phyloP scores from a whole-genome alignment of 192 early-diverging fungal genomes.

The Piromyces sp. region DNA sequence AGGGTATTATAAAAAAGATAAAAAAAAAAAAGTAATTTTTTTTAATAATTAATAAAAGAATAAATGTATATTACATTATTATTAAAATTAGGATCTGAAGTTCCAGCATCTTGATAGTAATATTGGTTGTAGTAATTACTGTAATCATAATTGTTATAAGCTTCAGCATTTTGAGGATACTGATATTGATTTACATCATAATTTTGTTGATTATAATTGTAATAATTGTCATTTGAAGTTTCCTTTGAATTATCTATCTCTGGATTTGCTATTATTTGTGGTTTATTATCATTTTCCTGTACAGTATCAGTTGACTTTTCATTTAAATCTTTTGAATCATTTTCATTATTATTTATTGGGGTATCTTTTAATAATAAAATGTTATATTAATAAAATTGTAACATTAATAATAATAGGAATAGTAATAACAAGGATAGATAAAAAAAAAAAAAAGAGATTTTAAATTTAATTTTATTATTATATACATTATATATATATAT shows the following conservation, averaged over 20 bases:
- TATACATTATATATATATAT: no score
- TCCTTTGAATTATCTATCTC: background rate
- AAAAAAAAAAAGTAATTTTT: no score
- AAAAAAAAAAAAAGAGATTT: no score
- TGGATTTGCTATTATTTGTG: background rate
- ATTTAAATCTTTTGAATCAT: background rate
- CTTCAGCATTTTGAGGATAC: background rate
- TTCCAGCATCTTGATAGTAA: background rate
- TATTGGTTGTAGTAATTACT: background rate
- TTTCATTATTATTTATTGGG: background rate
- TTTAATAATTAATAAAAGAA: no score
- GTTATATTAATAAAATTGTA: no score
- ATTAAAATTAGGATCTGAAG: background rate
- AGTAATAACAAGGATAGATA: no score
- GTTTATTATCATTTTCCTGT: background rate
- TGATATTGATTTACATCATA: background rate
- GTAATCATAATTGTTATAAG: background rate
- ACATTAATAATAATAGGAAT: no score
- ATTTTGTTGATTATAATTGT: background rate
- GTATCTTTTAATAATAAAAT: background rate
- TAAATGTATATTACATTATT: background rate
- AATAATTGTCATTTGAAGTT: background rate
- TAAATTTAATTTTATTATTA: no score
- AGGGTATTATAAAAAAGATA: no score
- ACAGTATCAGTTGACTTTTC: background rate